Conservation (phyloP, 2,329 filamentous ascomycete genomes). For the Ophiostoma piceae region DNA sequence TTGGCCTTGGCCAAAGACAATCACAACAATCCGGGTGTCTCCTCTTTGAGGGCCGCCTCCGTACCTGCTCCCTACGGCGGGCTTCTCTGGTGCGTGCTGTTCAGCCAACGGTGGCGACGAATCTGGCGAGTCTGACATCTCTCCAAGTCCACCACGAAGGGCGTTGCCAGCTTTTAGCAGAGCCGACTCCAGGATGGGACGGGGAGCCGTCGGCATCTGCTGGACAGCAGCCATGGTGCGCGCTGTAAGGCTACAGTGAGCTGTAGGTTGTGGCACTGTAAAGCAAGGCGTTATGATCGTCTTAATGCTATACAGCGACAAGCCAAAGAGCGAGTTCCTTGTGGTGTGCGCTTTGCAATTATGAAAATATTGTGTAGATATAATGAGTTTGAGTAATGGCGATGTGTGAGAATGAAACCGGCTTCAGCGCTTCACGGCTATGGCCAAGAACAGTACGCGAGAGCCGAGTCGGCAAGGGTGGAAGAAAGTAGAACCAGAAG, state of each 20-base stretch:
- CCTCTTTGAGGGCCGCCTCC: conserved; percentile 47
- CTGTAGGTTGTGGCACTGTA: too few species aligned
- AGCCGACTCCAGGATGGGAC: neutral
- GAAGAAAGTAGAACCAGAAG: neutral
- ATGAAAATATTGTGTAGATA: neutral
- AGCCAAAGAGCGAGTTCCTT: neutral
- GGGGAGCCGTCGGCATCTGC: conserved; percentile 27
- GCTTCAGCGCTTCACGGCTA: neutral
- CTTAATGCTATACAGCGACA: neutral
- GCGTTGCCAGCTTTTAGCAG: neutral
- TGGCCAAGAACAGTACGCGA: neutral
- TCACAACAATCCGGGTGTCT: conserved; percentile 55
- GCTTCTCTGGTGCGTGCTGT: conserved; percentile 6
- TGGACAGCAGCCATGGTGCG: conserved; percentile 29
- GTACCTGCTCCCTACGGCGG: conserved; percentile 35
- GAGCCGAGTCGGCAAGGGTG: neutral
- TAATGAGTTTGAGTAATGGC: neutral
- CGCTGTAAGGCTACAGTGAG: neutral
- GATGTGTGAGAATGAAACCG: neutral
- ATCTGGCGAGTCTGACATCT: neutral
- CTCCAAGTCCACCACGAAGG: neutral
- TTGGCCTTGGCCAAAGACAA: conserved; percentile 66
- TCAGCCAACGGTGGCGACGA: neutral
- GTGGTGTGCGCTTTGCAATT: neutral
- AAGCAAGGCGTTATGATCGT: neutral